A percentile compares a stretch with the other conserved stretches of the same genome.
These are phyloP conservation scores for Aspergillus panamensis DNA, from an alignment of 495 filamentous ascomycete genomes.

Conservation along the genomic window DNA sequence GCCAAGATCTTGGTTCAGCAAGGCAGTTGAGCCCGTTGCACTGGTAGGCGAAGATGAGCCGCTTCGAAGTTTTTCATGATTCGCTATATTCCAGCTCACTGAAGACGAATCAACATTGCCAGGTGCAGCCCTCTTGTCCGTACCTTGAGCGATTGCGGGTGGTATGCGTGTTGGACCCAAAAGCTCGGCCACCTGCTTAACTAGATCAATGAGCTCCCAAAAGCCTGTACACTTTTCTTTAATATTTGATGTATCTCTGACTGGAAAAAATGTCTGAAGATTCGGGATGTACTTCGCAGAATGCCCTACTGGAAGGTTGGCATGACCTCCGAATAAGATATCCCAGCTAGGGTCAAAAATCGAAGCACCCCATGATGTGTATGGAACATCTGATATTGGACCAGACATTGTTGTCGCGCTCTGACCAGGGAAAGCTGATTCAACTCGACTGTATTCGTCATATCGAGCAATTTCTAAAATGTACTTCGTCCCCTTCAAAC, in stretches of 20 bases:
- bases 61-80: neutral
- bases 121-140: neutral
- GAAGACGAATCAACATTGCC: neutral
- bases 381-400: constrained; percentile 23
- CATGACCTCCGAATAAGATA: constrained; percentile 31
- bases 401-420: constrained; percentile 6
- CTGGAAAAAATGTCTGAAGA: constrained; percentile 47
- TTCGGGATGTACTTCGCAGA: constrained; percentile 37
- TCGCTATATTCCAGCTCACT: neutral
- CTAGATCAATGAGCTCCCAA: constrained; percentile 33
- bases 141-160: neutral
- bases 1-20: constrained; percentile 33
- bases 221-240: constrained; percentile 25
- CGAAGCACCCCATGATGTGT: constrained; percentile 42
- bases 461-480: constrained; percentile 55
- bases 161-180: constrained; percentile 20
- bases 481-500: constrained; percentile 46
- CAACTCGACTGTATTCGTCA: constrained; percentile 43
- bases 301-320: constrained; percentile 29
- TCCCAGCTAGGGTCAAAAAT: constrained; percentile 55
- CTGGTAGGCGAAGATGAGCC: constrained; percentile 4
- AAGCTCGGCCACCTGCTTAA: constrained; percentile 29
- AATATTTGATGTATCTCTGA: constrained; percentile 3
- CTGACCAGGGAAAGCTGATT: constrained; percentile 1
- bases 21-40: constrained; percentile 4